Evolutionary conservation across 1,284 basidiomycete species (phyloP), one percentile per base, ranked within the genome.

Genomic region (Ustilago sp.): DNA sequence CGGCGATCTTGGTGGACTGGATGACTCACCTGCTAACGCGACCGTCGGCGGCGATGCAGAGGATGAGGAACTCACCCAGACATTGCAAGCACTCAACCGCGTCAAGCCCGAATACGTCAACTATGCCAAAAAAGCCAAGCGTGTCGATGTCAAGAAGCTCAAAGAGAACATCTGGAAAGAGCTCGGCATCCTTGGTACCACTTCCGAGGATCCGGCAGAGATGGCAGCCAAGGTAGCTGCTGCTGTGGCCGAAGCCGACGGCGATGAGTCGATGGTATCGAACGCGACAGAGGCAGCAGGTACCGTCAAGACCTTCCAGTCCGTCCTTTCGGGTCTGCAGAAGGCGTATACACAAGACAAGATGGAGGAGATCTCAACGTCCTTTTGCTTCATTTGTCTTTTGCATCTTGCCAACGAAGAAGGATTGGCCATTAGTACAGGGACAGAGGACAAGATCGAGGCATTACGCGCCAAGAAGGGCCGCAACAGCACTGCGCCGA

Each of bases 111-210:
- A 98, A 85, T 91, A 91, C 72, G 94, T 99, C 80, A 94, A 95
- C 80, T 98, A 97, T 83, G 93, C 95, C 4, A 97, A 96, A 87
- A 91, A 93, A 63, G 96, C 97, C 2, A 99, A 98, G 88, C 89
- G 95, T 50, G 95, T 99, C 34, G 97, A 99, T 84, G 95, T 99
- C 54, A 91, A 95, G 84, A 94, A 93, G 87, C 89, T 99, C 80
- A 99, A 99, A 88, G 97, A 99, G 74, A 97, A 95, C 82, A 98
- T 99, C 64, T 99, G 96, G 96, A 92, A 90, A 83, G 93, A 93
- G 7, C 87, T 98, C 43, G 92, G 61, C 13, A 80, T 83, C 39
- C 58, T 71, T 7, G 56, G 54, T 8, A 63, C 63, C 34, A 58
- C 71, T 13, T 38, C 12, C 6, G 62, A 73, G 17, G 59, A 65